Evolutionary conservation across 495 filamentous ascomycete species (phyloP).

Genomic region (Umbilicaria muhlenbergii): DNA sequence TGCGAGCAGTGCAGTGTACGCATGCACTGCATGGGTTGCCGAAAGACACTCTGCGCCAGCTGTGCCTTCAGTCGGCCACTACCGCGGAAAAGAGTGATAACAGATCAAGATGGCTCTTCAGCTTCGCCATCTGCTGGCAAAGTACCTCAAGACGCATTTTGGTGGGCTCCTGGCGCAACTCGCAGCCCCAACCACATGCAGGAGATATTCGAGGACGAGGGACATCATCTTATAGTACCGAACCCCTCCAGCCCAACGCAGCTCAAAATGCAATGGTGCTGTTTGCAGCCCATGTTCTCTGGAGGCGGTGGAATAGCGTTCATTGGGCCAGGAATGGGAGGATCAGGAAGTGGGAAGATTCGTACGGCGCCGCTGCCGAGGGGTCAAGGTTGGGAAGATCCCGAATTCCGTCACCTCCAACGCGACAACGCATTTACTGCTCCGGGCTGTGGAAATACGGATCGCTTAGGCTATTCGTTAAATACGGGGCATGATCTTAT

Average conservation of each 20-base stretch:
- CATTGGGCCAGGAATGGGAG: constrained; percentile 27
- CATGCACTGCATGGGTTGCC: constrained; percentile 49
- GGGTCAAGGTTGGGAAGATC: constrained; percentile 37
- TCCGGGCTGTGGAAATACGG: constrained; percentile 12
- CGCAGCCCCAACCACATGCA: constrained; percentile 42
- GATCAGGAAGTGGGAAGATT: constrained; percentile 37
- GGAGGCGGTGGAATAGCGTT: constrained; percentile 47
- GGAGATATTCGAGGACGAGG: constrained; percentile 24
- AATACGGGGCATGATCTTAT: constrained; percentile 33
- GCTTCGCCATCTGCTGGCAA: not conserved
- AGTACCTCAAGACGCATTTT: constrained; percentile 21
- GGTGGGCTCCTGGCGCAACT: constrained; percentile 42
- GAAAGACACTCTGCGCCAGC: constrained; percentile 44
- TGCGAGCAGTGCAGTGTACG: constrained; percentile 48
- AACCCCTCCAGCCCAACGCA: constrained; percentile 21
- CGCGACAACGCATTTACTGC: not conserved
- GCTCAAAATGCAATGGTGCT: constrained; percentile 45
- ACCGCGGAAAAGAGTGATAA: constrained; percentile 11
- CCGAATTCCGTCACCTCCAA: constrained; percentile 22
- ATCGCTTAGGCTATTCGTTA: constrained; percentile 25
- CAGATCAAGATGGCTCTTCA: not conserved
- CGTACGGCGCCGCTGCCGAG: constrained; percentile 41
- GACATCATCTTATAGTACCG: constrained; percentile 13
- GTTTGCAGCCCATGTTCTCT: constrained; percentile 45
- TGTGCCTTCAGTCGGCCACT: constrained; percentile 43